Percentiles rank a stretch among this genome's conserved stretches.
Evolutionary conservation across 495 filamentous ascomycete genomes (phyloP).

Genomic region (Podospora fimiseda): DNA sequence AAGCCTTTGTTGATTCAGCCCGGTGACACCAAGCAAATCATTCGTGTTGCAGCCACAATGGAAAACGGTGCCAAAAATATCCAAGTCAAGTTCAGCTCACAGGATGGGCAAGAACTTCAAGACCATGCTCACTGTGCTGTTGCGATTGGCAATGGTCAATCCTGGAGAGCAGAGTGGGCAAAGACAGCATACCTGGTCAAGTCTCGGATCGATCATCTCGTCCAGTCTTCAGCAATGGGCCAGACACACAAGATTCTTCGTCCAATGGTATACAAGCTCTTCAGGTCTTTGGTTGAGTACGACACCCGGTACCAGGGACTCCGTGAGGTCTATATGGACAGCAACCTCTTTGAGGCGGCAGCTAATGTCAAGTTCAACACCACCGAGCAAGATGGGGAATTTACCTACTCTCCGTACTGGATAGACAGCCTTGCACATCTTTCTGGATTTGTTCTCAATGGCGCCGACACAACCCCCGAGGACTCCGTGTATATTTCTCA

Average conservation of each 20-base stretch:
- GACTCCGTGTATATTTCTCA: slow-evolving; percentile 59
- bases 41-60: slow-evolving; percentile 17
- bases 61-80: slow-evolving; percentile 10
- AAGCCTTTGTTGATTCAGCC: slow-evolving; percentile 49
- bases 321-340: slow-evolving; percentile 22
- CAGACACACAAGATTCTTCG: slow-evolving; percentile 45
- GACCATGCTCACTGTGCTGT: slow-evolving; percentile 36
- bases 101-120: slow-evolving; percentile 11
- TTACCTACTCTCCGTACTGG: slow-evolving; percentile 54
- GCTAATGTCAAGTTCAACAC: slow-evolving; percentile 21
- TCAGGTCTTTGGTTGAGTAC: slow-evolving; percentile 55
- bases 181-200: slow-evolving; percentile 38
- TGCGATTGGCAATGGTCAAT: slow-evolving; percentile 21
- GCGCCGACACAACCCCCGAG: slow-evolving; percentile 50
- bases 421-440: slow-evolving; percentile 53
- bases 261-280: slow-evolving; percentile 60
- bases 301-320: slow-evolving; percentile 19
- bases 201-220: slow-evolving; percentile 32
- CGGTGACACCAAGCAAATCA: slow-evolving; percentile 8
- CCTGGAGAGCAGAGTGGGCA: slow-evolving; percentile 36
- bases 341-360: slow-evolving; percentile 21
- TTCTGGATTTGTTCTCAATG: slow-evolving; percentile 64
- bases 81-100: slow-evolving; percentile 16
- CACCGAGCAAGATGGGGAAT: slow-evolving; percentile 41
- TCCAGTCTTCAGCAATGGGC: slow-evolving; percentile 26